Evolutionary conservation across 2,329 filamentous ascomycete species (phyloP), one percentile per base, ranked within the genome.

Genomic region (Paecilomyces sp.): DNA sequence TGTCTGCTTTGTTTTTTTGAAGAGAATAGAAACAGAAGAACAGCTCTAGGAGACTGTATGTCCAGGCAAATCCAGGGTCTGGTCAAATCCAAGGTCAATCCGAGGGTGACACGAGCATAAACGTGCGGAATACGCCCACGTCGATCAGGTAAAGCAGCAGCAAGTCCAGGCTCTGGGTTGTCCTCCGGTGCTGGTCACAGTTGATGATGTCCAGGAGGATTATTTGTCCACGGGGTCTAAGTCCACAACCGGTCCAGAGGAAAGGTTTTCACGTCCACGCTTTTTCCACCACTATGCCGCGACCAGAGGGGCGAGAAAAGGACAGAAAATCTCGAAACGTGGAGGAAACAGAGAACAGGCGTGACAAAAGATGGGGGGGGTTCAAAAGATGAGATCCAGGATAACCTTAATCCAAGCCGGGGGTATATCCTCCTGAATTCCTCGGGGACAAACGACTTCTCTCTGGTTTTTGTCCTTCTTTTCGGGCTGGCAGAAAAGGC

Each of bases 281-380:
- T 18, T 47, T 41, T 41, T 47, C 41, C 41, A 47, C 41, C 41
- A 47, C 41, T 47, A 47, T 47, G 9, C 18, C 41, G 7, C 41
- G n/a, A 47, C 41, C 59, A 58, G 57, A 57, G 47, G 58, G 34
- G 57, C 55, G 57, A 61, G 50, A 58, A 55, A 61, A 41, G 57
- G 60, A 63, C 61, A 62, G 65, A 68, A 70, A 70, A 68, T 62
- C 67, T 66, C 55, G 60, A 56, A 57, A 62, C 57, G 59, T 61
- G 58, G 51, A 54, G 24, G 25, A 34, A 50, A 54, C 28, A 13
- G 65, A 64, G 68, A 65, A 66, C 64, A 71, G 65, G 69, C 67
- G 67, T 69, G 65, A 64, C 63, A 64, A 41, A 8, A 47, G 41
- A 47, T 8, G n/a, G n/a, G 15, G 41, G n/a, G 41, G 36, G n/a